Percentiles rank a stretch among this genome's conserved stretches.
phyloP scores from a whole-genome alignment of 139 green algal species.

The Tetradesmus obliquus region DNA sequence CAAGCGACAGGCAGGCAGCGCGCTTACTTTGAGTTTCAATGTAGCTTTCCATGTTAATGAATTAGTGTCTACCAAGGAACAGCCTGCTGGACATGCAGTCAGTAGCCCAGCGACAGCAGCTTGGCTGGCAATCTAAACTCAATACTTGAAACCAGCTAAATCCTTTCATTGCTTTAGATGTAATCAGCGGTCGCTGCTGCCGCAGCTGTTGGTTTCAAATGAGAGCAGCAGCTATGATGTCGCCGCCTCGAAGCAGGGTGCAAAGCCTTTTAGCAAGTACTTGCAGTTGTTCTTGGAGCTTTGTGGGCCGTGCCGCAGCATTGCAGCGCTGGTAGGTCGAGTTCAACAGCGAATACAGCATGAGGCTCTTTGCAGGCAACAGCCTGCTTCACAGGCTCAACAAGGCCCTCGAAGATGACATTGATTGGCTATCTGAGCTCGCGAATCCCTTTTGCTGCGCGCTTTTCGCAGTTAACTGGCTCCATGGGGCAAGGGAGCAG shows the following conservation, averaged over 20 bases:
- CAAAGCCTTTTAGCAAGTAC: not conserved
- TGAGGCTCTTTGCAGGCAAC: not conserved
- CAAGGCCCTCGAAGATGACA: not conserved
- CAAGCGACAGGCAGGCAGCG: not conserved
- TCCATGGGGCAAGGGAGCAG: conserved; percentile 36
- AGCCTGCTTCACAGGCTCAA: not conserved
- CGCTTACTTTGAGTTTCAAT: not conserved
- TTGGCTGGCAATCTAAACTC: not conserved
- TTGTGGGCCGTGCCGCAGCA: not conserved
- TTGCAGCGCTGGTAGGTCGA: not conserved
- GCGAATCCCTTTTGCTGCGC: too few species aligned
- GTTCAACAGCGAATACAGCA: not conserved
- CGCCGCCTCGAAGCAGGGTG: not conserved
- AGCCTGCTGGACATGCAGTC: not conserved
- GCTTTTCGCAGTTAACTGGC: conserved; percentile 9
- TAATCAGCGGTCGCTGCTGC: not conserved
- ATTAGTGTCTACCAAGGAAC: not conserved
- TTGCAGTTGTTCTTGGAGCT: not conserved
- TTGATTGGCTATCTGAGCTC: too few species aligned
- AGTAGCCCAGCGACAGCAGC: not conserved
- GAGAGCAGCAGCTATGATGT: not conserved
- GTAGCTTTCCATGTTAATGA: not conserved
- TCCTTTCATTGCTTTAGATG: too few species aligned
- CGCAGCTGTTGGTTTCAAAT: not conserved
- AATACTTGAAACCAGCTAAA: too few species aligned